phyloP scores from a whole-genome alignment of 202 grass and related monocot species.

The Zoysia matrella region DNA sequence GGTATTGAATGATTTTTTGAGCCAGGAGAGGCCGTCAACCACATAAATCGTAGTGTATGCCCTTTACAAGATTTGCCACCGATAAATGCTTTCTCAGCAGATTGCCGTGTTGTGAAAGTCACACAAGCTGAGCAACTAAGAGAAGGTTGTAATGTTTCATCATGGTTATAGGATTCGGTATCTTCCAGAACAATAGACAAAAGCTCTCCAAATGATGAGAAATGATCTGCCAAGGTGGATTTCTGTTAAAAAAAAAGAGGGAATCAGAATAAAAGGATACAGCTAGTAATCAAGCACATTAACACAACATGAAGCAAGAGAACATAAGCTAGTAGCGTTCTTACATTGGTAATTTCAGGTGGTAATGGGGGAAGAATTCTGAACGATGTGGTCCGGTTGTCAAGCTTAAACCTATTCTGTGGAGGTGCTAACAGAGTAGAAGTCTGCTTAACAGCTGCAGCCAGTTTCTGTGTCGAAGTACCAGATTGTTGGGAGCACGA shows the following conservation, averaged over 20 bases:
- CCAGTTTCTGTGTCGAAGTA: slow-evolving; percentile 49
- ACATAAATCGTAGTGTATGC: slow-evolving; percentile 77
- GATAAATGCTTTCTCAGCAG: slow-evolving; percentile 87
- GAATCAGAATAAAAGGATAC: slow-evolving; percentile 32
- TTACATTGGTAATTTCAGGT: slow-evolving; percentile 80
- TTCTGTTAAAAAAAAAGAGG: slow-evolving; percentile 64
- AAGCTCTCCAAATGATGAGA: slow-evolving; percentile 85
- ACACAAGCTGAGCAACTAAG: slow-evolving; percentile 70
- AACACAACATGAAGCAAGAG: slow-evolving; percentile 35
- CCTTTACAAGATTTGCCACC: slow-evolving; percentile 80
- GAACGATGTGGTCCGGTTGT: slow-evolving; percentile 83
- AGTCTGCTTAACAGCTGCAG: slow-evolving; percentile 38
- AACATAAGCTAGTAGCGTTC: not conserved
- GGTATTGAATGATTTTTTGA: slow-evolving; percentile 43
- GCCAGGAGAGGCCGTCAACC: slow-evolving; percentile 65
- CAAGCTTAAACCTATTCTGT: slow-evolving; percentile 75
- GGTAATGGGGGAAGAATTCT: slow-evolving; percentile 91
- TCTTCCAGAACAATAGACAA: slow-evolving; percentile 80
- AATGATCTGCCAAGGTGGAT: slow-evolving; percentile 82
- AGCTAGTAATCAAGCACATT: slow-evolving; percentile 29
- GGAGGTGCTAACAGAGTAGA: slow-evolving; percentile 29
- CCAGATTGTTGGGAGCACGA: slow-evolving; percentile 45
- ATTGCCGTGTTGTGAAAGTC: slow-evolving; percentile 67
- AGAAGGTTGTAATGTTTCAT: slow-evolving; percentile 60
- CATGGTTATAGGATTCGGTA: slow-evolving; percentile 57